Evolutionary conservation across 2,329 filamentous ascomycete genomes (phyloP), one percentile per base, ranked within the genome.

Genomic region (Gnomoniopsis smithogilvyi): DNA sequence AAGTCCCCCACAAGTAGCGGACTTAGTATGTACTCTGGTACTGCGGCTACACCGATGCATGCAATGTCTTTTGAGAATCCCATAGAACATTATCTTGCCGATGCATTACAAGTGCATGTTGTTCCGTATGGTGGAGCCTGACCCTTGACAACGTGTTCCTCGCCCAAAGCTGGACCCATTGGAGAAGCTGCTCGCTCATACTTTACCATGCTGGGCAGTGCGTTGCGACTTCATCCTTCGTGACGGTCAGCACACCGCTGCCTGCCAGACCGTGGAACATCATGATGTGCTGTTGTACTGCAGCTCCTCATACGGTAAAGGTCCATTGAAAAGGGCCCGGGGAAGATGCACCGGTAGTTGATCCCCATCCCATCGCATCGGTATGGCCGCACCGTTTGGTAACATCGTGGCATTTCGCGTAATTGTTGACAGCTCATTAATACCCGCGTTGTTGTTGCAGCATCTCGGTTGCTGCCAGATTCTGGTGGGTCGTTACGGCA

Each of bases 351-450:
- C 17, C 19, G 15, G 17, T 6, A 19, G 41, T 45, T 24, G 36
- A 41, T 34, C 51, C n/a, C n/a, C n/a, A n/a, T n/a, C n/a, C n/a
- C 56, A 51, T 41, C 49, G 33, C 51, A 34, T 51, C 54, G 54
- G 54, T 57, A 50, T 57, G 54, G 41, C 41, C 41, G 41, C 41
- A 21, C 41, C 19, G 41, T n/a, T 6, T 45, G 41, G 41, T 45
- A 45, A 19, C 41, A 45, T 45, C 41, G 41, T n/a, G 41, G 17
- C 17, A 19, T 45, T 21, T 45, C 41, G 41, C 41, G 15, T 45
- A 45, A n/a, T n/a, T 10, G n/a, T 45, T 45, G 41, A 45, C 41
- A 45, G 41, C 8, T 45, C 8, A 45, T n/a, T 45, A 45, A n/a
- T 21, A n/a, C 41, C 41, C 41, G 41, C 12, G 14, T 41, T 45